Evolutionary conservation across 2,329 filamentous ascomycete species (phyloP).

Genomic region (Scytalidium lignicola): DNA sequence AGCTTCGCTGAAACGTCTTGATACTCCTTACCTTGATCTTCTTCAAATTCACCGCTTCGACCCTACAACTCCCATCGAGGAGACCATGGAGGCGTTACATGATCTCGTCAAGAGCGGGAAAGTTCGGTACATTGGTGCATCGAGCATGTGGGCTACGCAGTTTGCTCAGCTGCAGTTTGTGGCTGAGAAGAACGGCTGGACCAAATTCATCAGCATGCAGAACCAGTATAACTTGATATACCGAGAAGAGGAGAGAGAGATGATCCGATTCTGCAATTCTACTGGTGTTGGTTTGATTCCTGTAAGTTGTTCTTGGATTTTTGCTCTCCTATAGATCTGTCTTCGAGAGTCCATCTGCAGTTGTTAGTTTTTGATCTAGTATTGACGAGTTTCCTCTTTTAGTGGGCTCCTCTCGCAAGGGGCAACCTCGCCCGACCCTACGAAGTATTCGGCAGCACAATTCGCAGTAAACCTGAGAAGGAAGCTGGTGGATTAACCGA

Average conservation of each 20-base stretch:
- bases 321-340: constrained; percentile 2
- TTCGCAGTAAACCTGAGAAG: constrained; percentile 21
- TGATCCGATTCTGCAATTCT: constrained; percentile 37
- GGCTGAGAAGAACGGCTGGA: constrained; percentile 49
- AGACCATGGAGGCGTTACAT: constrained; percentile 60
- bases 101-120: constrained; percentile 53
- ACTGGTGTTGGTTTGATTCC: constrained; percentile 38
- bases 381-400: background rate
- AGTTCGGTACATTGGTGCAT: constrained; percentile 50
- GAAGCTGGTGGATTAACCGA: constrained; percentile 33
- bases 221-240: constrained; percentile 50
- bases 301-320: constrained; percentile 10
- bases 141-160: constrained; percentile 43
- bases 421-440: constrained; percentile 28
- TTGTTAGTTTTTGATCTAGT: background rate
- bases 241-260: constrained; percentile 50
- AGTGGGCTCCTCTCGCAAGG: constrained; percentile 30
- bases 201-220: constrained; percentile 54
- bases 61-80: constrained; percentile 42
- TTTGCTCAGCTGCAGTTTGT: constrained; percentile 45
- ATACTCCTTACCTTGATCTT: constrained; percentile 53
- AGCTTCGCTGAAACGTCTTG: constrained; percentile 48
- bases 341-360: background rate
- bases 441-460: constrained; percentile 15
- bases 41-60: constrained; percentile 58